Conservation (phyloP, 345 rosid genomes). For the Mercurialis annua region DNA sequence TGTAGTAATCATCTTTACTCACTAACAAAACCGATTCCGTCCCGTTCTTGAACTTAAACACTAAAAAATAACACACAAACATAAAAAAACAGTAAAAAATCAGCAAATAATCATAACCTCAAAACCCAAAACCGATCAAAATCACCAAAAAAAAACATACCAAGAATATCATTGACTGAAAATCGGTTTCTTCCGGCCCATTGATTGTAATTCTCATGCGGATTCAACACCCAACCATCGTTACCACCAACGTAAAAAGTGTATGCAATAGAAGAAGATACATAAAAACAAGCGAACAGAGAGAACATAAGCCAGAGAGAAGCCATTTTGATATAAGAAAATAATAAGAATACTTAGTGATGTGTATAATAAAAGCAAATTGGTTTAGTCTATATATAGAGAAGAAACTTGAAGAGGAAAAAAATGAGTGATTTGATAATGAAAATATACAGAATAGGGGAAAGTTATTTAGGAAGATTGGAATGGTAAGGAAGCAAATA, state of each 20-base stretch:
- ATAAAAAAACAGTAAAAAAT: background rate
- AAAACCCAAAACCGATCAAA: background rate
- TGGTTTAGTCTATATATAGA: background rate
- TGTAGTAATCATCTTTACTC: constrained; percentile 45
- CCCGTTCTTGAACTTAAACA: constrained; percentile 48
- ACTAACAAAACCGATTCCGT: constrained; percentile 58
- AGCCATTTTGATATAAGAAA: constrained; percentile 19
- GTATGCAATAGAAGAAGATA: constrained; percentile 32
- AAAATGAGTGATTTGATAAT: background rate
- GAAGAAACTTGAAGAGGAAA: background rate
- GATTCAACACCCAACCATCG: constrained; percentile 53
- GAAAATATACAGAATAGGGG: background rate
- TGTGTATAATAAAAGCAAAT: background rate
- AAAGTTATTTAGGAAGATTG: background rate
- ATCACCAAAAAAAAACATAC: constrained; percentile 26
- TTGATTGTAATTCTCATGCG: constrained; percentile 38
- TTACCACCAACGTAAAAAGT: constrained; percentile 57
- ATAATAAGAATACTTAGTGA: background rate
- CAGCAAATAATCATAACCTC: background rate
- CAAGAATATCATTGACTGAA: constrained; percentile 51
- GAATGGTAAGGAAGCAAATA: too few relatives aligned
- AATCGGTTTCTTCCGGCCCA: constrained; percentile 63
- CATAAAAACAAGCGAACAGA: constrained; percentile 18
- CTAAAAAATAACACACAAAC: too few relatives aligned
- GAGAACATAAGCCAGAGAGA: constrained; percentile 23